Conservation (phyloP, 2,329 filamentous ascomycete species). For the Microsporum ferrugineum region DNA sequence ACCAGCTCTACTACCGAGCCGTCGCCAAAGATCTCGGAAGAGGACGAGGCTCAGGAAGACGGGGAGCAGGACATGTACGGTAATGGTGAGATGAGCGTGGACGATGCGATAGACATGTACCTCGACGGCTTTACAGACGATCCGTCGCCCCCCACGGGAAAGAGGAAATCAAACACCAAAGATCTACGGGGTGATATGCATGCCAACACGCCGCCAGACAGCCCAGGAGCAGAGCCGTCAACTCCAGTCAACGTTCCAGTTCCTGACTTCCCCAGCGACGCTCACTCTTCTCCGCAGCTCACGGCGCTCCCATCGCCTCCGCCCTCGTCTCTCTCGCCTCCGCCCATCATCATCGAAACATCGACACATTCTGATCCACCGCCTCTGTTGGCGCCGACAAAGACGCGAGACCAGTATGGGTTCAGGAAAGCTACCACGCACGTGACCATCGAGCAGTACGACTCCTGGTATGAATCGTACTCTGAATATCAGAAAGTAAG, state of each 20-base stretch:
- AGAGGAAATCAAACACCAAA: conserved; percentile 29
- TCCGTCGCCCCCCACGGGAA: conserved; percentile 16
- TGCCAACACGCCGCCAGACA: not conserved
- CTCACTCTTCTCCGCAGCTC: not conserved
- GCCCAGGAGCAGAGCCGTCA: conserved; percentile 6
- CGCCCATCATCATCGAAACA: conserved; percentile 19
- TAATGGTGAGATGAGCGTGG: conserved; percentile 45
- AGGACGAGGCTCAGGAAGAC: conserved; percentile 43
- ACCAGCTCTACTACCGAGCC: conserved; percentile 61
- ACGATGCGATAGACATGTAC: conserved; percentile 52
- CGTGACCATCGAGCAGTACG: conserved; percentile 64
- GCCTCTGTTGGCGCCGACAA: conserved; percentile 22
- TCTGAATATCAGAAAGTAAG: conserved; percentile 62
- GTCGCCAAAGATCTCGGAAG: conserved; percentile 50
- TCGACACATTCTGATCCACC: conserved; percentile 32
- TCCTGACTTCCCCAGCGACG: not conserved
- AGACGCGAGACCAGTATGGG: conserved; percentile 66
- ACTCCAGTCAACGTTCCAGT: conserved; percentile 12
- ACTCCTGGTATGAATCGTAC: conserved; percentile 68
- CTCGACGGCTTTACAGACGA: conserved; percentile 44
- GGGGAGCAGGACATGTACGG: conserved; percentile 46
- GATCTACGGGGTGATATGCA: not conserved
- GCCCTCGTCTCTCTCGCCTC: not conserved
- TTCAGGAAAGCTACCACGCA: conserved; percentile 83
- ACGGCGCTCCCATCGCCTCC: not conserved